These are phyloP conservation scores for Tuber indicum DNA, from an alignment of 495 filamentous ascomycete genomes.

Conservation along the genomic window DNA sequence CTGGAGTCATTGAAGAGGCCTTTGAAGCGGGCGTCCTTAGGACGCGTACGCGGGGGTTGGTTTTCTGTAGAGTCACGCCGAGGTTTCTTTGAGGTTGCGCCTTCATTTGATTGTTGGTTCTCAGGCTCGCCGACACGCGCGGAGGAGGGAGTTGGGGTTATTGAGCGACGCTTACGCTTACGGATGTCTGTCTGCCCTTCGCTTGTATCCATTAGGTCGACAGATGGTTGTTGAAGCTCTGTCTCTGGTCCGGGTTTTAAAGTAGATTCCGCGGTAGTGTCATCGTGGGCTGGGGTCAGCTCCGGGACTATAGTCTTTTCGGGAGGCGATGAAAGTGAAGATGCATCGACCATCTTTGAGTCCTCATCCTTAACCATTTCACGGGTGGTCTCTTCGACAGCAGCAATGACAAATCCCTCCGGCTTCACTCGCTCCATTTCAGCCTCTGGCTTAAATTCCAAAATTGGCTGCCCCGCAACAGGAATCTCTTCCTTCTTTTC, in stretches of 20 bases:
- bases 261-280: background rate
- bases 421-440: conserved; percentile 8
- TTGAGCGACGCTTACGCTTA: conserved; percentile 69
- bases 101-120: conserved; percentile 8
- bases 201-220: conserved; percentile 40
- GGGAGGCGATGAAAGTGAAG: background rate
- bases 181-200: conserved; percentile 52
- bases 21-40: conserved; percentile 51
- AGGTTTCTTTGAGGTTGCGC: conserved; percentile 23
- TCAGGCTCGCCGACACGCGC: background rate
- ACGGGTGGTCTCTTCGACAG: background rate
- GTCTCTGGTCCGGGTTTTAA: background rate
- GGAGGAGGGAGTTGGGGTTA: conserved; percentile 46
- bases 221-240: conserved; percentile 21
- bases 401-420: background rate
- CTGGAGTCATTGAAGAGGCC: conserved; percentile 48
- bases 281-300: background rate
- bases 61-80: conserved; percentile 21
- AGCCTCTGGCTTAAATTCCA: conserved; percentile 5
- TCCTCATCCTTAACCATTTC: conserved; percentile 12
- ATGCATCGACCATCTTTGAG: conserved; percentile 22
- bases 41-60: conserved; percentile 21
- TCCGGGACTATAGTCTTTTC: background rate
- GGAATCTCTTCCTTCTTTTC: background rate
- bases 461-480: conserved; percentile 18